Percentiles rank a stretch among this genome's conserved stretches.
phyloP scores from a whole-genome alignment of 148 eudicot genomes.

The Pharnaceum exiguum region DNA sequence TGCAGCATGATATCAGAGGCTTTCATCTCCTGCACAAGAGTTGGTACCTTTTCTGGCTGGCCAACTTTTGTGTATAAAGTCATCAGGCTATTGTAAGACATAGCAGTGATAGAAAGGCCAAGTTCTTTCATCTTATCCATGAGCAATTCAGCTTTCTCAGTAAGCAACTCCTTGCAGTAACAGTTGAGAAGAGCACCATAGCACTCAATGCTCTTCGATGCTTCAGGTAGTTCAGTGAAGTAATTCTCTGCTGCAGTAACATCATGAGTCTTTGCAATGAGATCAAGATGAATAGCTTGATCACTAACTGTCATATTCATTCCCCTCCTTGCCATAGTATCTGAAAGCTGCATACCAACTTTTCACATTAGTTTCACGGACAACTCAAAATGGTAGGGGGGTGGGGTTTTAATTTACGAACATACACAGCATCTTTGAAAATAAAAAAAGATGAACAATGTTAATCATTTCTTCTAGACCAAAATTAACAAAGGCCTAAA shows the following conservation, averaged over 20 bases:
- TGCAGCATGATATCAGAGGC: conserved; percentile 64
- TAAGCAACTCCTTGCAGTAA: conserved; percentile 74
- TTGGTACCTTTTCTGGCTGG: conserved; percentile 59
- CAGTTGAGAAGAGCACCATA: conserved; percentile 88
- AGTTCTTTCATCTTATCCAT: conserved; percentile 95
- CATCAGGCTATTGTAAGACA: conserved; percentile 93
- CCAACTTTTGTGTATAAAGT: conserved; percentile 62
- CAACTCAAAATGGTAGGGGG: too few relatives aligned
- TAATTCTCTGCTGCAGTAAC: conserved; percentile 74
- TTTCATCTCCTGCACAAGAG: conserved; percentile 86
- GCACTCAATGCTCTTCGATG: conserved; percentile 59
- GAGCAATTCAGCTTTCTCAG: conserved; percentile 81
- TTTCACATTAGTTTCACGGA: background rate
- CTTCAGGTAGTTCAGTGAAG: conserved; percentile 69
- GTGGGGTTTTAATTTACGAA: too few relatives aligned
- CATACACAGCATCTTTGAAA: too few relatives aligned
- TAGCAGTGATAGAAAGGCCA: conserved; percentile 55
- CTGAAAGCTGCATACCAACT: conserved; percentile 63
- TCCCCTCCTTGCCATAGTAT: conserved; percentile 71
- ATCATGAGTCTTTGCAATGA: conserved; percentile 70
- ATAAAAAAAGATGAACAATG: too few relatives aligned
- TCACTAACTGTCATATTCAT: conserved; percentile 85
- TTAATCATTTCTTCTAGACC: too few relatives aligned
- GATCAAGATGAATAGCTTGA: conserved; percentile 94
- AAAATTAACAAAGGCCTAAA: too few relatives aligned